Conservation (phyloP, 768 basidiomycete species). For the Pholiota microspora region DNA sequence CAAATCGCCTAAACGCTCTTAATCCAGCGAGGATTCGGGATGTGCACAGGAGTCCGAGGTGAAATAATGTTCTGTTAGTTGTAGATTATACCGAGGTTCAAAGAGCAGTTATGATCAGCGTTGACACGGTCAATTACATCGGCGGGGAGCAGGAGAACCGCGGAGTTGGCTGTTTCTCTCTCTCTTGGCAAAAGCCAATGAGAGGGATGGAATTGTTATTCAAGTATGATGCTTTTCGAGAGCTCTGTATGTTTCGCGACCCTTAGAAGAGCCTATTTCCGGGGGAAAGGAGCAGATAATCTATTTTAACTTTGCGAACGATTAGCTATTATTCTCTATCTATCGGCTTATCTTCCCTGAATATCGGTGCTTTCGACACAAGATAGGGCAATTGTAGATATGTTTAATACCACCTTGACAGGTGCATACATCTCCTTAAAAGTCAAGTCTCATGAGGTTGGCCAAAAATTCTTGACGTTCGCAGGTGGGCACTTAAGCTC, state of each 20-base stretch:
- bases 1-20: not conserved
- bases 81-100: constrained; percentile 3
- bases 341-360: not conserved
- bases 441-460: not conserved
- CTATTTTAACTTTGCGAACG: not conserved
- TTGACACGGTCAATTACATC: constrained; percentile 1
- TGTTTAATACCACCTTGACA: not conserved
- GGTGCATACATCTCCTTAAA: not conserved
- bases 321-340: not conserved
- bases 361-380: not conserved
- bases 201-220: not conserved
- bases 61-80: not conserved
- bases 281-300: not conserved
- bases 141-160: constrained; percentile 7
- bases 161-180: constrained; percentile 1
- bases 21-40: not conserved
- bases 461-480: not conserved
- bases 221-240: not conserved
- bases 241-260: not conserved
- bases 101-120: constrained; percentile 3
- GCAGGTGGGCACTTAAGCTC: not conserved
- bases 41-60: constrained; percentile 5
- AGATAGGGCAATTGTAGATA: not conserved
- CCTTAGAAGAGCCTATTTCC: not conserved
- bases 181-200: not conserved